phyloP scores from a whole-genome alignment of 345 rosid genomes.

The Turnera subulata region DNA sequence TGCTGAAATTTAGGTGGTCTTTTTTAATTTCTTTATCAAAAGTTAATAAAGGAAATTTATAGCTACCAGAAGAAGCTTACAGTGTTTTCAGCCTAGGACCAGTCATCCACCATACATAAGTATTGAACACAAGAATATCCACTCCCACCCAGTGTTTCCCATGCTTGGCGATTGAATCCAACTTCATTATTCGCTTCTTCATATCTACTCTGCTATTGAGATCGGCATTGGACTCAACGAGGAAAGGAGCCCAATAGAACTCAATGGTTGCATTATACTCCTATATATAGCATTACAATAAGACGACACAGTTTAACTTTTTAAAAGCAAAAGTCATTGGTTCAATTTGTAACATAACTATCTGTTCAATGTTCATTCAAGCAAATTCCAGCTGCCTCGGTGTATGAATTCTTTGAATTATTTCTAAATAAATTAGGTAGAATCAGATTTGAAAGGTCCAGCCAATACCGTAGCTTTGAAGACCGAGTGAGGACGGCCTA shows the following conservation, averaged over 20 bases:
- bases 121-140: slow-evolving; percentile 25
- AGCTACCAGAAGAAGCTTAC: slow-evolving; percentile 8
- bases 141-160: slow-evolving; percentile 23
- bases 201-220: slow-evolving; percentile 10
- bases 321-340: too few species aligned
- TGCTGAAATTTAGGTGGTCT: too few species aligned
- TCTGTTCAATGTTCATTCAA: too few species aligned
- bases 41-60: too few species aligned
- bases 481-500: slow-evolving; percentile 17
- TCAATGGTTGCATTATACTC: slow-evolving; percentile 27
- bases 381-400: too few species aligned
- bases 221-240: slow-evolving; percentile 27
- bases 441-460: background rate
- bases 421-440: too few species aligned
- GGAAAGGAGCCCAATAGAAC: slow-evolving; percentile 28
- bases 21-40: too few species aligned
- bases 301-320: too few species aligned
- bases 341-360: too few species aligned
- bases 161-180: slow-evolving; percentile 25
- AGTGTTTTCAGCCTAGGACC: slow-evolving; percentile 16
- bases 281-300: too few species aligned
- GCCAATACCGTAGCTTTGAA: slow-evolving; percentile 21
- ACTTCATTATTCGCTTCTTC: slow-evolving; percentile 23
- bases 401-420: too few species aligned
- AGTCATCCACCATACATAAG: slow-evolving; percentile 35